Evolutionary conservation across 768 basidiomycete species (phyloP).

Genomic region (Gymnopilus dilepis): DNA sequence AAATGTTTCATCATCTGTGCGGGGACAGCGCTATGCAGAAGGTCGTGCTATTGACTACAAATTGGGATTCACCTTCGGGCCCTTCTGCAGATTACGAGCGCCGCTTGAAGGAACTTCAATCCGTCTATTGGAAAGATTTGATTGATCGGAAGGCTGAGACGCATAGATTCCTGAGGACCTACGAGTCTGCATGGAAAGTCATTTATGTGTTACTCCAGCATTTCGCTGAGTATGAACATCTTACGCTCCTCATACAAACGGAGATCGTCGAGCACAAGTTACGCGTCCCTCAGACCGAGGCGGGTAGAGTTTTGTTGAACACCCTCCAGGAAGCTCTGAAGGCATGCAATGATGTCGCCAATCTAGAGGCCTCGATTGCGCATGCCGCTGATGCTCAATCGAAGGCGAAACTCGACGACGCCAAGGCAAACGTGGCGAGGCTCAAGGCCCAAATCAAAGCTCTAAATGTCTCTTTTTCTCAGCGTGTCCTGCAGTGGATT

Average conservation of each 20-base stretch:
- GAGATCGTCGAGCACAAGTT: constrained; percentile 1
- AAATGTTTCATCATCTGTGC: constrained; percentile 8
- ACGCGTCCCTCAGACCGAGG: constrained; percentile 2
- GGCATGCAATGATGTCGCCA: background rate
- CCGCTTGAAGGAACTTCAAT: background rate
- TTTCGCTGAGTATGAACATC: background rate
- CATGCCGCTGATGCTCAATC: background rate
- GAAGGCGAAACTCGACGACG: constrained; percentile 1
- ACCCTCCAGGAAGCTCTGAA: constrained; percentile 3
- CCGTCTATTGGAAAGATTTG: constrained; percentile 5
- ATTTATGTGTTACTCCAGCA: background rate
- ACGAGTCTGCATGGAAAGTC: constrained; percentile 5
- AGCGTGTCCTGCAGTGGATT: constrained; percentile 2
- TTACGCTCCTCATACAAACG: background rate
- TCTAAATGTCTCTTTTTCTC: background rate
- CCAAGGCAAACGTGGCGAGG: background rate
- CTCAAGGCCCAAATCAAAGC: constrained; percentile 4
- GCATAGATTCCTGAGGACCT: background rate
- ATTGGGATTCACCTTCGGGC: background rate
- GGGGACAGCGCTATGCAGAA: background rate
- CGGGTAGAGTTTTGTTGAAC: background rate
- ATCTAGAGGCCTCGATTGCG: background rate
- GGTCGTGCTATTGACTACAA: constrained; percentile 12
- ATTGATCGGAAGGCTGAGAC: background rate
- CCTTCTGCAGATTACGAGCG: background rate